Conservation (phyloP, 2,329 filamentous ascomycete genomes). For the Venturia nashicola region DNA sequence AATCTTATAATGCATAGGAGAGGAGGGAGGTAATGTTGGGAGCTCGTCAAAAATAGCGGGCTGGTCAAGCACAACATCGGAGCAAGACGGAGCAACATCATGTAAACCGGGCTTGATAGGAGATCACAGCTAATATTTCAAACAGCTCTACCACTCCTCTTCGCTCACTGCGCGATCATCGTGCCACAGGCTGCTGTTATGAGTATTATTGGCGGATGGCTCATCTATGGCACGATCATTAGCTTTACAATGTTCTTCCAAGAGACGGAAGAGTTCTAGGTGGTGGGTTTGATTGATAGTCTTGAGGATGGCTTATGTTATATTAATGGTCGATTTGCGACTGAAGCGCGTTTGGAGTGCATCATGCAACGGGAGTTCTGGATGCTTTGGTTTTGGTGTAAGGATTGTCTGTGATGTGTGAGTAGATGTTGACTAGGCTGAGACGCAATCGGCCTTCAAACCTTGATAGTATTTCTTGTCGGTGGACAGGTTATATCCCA, state of each 20-base stretch:
- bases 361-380: background rate
- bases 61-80: background rate
- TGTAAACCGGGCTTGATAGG: background rate
- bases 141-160: constrained; percentile 70
- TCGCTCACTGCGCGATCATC: constrained; percentile 81
- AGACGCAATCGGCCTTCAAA: background rate
- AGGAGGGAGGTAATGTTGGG: background rate
- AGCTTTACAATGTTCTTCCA: constrained; percentile 98
- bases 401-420: background rate
- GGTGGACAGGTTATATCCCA: background rate
- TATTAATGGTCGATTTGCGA: background rate
- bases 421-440: background rate
- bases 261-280: constrained; percentile 87
- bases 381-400: background rate
- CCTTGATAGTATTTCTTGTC: background rate
- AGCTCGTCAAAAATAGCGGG: background rate
- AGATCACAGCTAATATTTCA: constrained; percentile 1
- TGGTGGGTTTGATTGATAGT: background rate
- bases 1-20: background rate
- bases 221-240: constrained; percentile 98
- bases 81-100: too few relatives aligned
- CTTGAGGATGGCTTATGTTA: background rate
- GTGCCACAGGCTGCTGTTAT: constrained; percentile 79
- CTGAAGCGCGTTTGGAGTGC: background rate
- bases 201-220: constrained; percentile 79